Percentiles rank a stretch among this genome's conserved stretches.
Conservation (phyloP, 2,329 filamentous ascomycete species). For the Aspergillus clavatus region DNA sequence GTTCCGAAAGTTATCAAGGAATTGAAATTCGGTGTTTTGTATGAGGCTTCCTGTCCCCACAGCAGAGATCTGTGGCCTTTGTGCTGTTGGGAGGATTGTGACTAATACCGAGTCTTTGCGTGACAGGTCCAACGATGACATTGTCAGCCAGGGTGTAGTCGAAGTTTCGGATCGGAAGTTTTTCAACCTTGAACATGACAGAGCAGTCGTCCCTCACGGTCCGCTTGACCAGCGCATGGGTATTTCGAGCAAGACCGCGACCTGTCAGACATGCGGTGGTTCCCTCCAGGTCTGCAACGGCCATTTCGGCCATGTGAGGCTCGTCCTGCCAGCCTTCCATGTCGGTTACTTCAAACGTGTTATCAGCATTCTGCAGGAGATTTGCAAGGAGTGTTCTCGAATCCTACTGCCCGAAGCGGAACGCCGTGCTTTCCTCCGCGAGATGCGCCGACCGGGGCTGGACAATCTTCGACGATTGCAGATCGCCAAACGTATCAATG, state of each 20-base stretch:
- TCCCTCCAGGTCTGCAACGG: slow-evolving; percentile 81
- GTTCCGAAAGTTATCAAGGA: slow-evolving; percentile 88
- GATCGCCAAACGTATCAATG: slow-evolving; percentile 82
- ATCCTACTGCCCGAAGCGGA: slow-evolving; percentile 79
- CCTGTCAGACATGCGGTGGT: slow-evolving; percentile 78
- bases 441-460: slow-evolving; percentile 72
- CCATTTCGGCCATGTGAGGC: slow-evolving; percentile 88
- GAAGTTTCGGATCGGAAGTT: slow-evolving; percentile 92
- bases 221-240: slow-evolving; percentile 85
- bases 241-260: slow-evolving; percentile 75
- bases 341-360: slow-evolving; percentile 94
- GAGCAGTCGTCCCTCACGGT: slow-evolving; percentile 72
- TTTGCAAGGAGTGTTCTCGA: slow-evolving; percentile 90
- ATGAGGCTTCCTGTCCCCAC: slow-evolving; percentile 30
- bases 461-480: slow-evolving; percentile 82
- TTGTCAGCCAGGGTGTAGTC: slow-evolving; percentile 89
- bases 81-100: not conserved
- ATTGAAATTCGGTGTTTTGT: slow-evolving; percentile 92
- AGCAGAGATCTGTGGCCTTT: not conserved
- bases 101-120: slow-evolving; percentile 2
- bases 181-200: slow-evolving; percentile 80
- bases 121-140: slow-evolving; percentile 78
- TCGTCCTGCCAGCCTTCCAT: slow-evolving; percentile 89
- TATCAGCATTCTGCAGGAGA: slow-evolving; percentile 85
- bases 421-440: slow-evolving; percentile 69